Conservation (phyloP, 2,329 filamentous ascomycete genomes). For the Ilyonectria sp. region DNA sequence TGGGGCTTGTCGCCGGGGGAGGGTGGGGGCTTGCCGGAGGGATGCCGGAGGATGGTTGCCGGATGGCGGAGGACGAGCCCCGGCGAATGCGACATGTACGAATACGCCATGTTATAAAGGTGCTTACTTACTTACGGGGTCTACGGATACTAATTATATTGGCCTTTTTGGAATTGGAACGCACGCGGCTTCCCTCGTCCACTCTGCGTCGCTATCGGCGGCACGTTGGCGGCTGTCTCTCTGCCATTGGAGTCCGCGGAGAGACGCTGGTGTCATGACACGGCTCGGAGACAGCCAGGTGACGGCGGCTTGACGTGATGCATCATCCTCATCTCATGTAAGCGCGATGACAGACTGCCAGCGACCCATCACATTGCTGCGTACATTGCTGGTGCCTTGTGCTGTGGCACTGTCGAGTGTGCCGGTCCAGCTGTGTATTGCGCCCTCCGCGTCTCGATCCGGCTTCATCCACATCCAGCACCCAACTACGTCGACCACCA, state of each 20-base stretch:
- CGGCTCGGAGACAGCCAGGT: background rate
- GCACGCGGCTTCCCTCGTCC: too few relatives aligned
- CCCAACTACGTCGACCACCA: too few relatives aligned
- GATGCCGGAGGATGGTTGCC: background rate
- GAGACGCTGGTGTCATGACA: too few relatives aligned
- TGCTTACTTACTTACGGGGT: background rate
- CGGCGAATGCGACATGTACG: background rate
- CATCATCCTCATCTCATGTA: background rate
- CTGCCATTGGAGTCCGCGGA: background rate
- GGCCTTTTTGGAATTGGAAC: background rate
- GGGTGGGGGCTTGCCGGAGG: background rate
- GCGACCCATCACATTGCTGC: too few relatives aligned
- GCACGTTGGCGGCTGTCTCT: background rate
- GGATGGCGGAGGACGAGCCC: too few relatives aligned
- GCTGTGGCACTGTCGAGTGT: too few relatives aligned
- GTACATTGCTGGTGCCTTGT: too few relatives aligned
- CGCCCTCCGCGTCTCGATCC: background rate
- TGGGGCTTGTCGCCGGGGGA: constrained; percentile 2
- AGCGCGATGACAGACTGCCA: background rate
- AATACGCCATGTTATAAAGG: background rate
- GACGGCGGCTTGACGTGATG: background rate
- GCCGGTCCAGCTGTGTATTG: background rate
- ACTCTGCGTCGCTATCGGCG: too few relatives aligned
- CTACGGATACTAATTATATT: background rate
- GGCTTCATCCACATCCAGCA: background rate